Evolutionary conservation across 257 asterid species (phyloP).

Genomic region (Phtheirospermum japonicum): DNA sequence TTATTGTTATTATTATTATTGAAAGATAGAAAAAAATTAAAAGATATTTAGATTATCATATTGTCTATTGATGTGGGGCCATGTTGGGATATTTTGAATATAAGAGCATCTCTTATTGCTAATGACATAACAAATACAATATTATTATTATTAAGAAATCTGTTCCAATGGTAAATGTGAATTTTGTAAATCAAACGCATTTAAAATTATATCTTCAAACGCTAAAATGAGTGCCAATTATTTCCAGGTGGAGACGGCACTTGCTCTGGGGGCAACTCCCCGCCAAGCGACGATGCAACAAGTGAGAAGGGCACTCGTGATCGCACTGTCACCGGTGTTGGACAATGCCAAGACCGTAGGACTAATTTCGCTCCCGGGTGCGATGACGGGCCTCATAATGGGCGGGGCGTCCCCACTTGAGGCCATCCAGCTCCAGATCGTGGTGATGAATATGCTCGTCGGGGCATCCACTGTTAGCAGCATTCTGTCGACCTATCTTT

Average conservation of each 20-base stretch:
- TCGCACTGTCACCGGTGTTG: constrained; percentile 83
- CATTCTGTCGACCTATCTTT: constrained; percentile 73
- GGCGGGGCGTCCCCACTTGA: constrained; percentile 95
- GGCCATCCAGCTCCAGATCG: constrained; percentile 84
- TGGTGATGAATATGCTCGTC: constrained; percentile 85
- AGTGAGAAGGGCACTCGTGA: constrained; percentile 73
- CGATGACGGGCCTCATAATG: constrained; percentile 96
- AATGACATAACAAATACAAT: no score
- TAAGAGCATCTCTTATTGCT: no score
- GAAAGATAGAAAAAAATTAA: no score
- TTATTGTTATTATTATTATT: no score
- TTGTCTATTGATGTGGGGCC: no score
- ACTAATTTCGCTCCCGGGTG: constrained; percentile 88
- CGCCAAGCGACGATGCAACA: constrained; percentile 87
- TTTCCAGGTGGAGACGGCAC: constrained; percentile 94
- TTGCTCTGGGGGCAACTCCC: constrained; percentile 94
- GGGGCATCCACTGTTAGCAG: constrained; percentile 91
- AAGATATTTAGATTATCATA: no score
- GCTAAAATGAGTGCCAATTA: no score
- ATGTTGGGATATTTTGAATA: no score
- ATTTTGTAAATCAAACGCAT: no score
- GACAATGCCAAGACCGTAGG: constrained; percentile 96
- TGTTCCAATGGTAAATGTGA: no score
- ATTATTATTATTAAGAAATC: no score
- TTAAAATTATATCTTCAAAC: no score